Base-by-base conservation (phyloP, 495 filamentous ascomycete species). In the Penicillium nucicola region DNA sequence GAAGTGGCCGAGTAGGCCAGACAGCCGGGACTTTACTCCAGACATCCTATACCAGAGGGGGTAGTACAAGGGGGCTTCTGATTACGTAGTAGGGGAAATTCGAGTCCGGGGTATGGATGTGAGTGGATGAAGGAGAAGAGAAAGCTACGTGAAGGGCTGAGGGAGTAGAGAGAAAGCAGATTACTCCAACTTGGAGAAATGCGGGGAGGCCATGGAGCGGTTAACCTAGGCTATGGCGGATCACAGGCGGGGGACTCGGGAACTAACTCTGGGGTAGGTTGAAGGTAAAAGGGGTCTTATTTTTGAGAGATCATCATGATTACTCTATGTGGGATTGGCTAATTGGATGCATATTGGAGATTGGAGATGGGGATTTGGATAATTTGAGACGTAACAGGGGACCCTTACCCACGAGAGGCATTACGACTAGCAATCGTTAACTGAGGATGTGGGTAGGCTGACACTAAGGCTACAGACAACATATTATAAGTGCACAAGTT, bases 1-100 rank as follows among this genome's bases (percentile, higher is more conserved):
- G 58, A 70, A 89, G 72, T 72, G 93, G 81, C 57, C 83, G 63
- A 65, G 83, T 65, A 75, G 86, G 72, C 68, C 80, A 15, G 78
- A 72, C 13, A 88, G 71, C n/a, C 85, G 78, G 17, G 72, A 72
- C 47, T 76, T 72, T 19, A 81, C 70, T 12, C 70, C 56, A 28
- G 82, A 83, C 82, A 85, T 85, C 23, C n/a, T 55, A 39, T 31
- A 33, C 17, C 11, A 5, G 20, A 10, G n/a, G 11, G 22, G 31
- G 19, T 22, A 48, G 15, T 23, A 45, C 18, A 39, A 14, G 39
- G 33, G 37, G 12, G 17, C 0, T 28, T 18, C 5, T 8, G 18
- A 31, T 41, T 44, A 45, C 45, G 32, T 36, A 38, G 23, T 1
- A 30, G 2, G 36, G n/a, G 11, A 14, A 39, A 20, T 18, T 30